A percentile compares a stretch with the other conserved stretches of the same genome.
Conservation (phyloP, 2,329 filamentous ascomycete species). For the Aspergillus sp. region DNA sequence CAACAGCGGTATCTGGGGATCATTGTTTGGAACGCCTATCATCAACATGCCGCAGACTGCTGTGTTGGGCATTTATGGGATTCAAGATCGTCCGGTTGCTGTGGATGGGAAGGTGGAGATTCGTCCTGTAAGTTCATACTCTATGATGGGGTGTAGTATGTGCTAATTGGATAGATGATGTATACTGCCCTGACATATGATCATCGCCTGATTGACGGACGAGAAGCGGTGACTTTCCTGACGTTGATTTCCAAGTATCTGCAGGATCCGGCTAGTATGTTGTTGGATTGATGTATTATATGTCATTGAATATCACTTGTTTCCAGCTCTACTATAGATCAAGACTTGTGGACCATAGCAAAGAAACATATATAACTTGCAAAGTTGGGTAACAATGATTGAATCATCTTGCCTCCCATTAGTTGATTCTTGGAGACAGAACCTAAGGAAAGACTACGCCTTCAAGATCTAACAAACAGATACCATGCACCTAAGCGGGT, state of each 20-base stretch:
- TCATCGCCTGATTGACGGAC: slow-evolving; percentile 83
- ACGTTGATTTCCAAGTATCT: slow-evolving; percentile 5
- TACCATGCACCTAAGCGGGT: too few species aligned
- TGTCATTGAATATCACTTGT: too few species aligned
- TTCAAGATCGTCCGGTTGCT: slow-evolving; percentile 82
- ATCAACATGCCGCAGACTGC: slow-evolving; percentile 91
- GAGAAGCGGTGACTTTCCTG: slow-evolving; percentile 74
- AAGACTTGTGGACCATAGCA: too few species aligned
- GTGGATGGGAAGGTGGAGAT: slow-evolving; percentile 88
- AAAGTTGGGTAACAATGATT: too few species aligned
- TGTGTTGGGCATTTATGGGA: slow-evolving; percentile 83
- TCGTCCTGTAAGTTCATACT: slow-evolving; percentile 59
- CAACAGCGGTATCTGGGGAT: slow-evolving; percentile 90
- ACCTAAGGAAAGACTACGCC: too few species aligned
- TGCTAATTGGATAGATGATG: slow-evolving; percentile 62
- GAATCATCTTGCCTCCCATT: too few species aligned
- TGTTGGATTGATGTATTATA: too few species aligned
- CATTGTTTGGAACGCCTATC: slow-evolving; percentile 89
- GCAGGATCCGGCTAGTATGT: background rate
- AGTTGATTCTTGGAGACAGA: too few species aligned
- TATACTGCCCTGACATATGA: slow-evolving; percentile 93
- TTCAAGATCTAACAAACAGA: too few species aligned
- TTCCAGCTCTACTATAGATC: too few species aligned
- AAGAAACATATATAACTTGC: too few species aligned
- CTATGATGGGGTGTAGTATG: too few species aligned